These are phyloP conservation scores for Phytophthora pinifolia DNA, from an alignment of 352 stramenopile species.

Conservation along the genomic window DNA sequence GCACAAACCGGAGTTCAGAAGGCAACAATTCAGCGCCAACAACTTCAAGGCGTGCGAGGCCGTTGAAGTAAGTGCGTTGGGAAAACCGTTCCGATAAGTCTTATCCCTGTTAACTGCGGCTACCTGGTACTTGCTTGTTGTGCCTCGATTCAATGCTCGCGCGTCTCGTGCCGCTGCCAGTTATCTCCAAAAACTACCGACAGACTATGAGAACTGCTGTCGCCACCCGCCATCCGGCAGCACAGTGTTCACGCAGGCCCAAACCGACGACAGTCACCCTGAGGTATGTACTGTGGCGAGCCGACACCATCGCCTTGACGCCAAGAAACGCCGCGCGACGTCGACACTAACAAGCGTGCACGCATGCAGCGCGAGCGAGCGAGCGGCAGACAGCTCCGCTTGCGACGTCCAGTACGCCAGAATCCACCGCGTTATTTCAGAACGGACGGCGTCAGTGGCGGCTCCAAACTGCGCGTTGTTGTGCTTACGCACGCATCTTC, in stretches of 20 bases:
- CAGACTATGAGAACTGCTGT: neutral
- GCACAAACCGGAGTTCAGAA: constrained; percentile 16
- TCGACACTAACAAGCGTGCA: neutral
- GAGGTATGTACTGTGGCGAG: constrained; percentile 7
- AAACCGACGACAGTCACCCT: constrained; percentile 17
- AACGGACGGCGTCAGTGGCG: constrained; percentile 8
- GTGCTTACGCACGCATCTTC: too few relatives aligned
- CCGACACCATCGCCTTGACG: constrained; percentile 10
- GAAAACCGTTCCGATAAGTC: constrained; percentile 23
- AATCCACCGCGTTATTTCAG: constrained; percentile 19
- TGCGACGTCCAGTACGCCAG: constrained; percentile 12
- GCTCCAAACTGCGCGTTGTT: neutral
- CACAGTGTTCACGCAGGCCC: too few relatives aligned
- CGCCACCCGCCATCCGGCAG: neutral
- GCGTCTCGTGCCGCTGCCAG: constrained; percentile 4
- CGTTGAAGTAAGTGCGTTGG: constrained; percentile 23
- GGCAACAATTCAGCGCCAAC: constrained; percentile 17
- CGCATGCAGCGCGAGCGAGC: neutral
- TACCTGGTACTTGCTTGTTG: too few relatives aligned
- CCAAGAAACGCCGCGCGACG: constrained; percentile 11
- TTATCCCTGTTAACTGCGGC: constrained; percentile 19
- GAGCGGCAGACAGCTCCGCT: neutral
- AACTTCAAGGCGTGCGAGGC: neutral
- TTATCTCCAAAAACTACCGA: constrained; percentile 6
- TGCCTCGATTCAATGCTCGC: constrained; percentile 2